Percentiles rank a stretch among this genome's conserved stretches.
Evolutionary conservation across 1,139 yeast species (phyloP).

Genomic region (Sugiyamaella japonica): DNA sequence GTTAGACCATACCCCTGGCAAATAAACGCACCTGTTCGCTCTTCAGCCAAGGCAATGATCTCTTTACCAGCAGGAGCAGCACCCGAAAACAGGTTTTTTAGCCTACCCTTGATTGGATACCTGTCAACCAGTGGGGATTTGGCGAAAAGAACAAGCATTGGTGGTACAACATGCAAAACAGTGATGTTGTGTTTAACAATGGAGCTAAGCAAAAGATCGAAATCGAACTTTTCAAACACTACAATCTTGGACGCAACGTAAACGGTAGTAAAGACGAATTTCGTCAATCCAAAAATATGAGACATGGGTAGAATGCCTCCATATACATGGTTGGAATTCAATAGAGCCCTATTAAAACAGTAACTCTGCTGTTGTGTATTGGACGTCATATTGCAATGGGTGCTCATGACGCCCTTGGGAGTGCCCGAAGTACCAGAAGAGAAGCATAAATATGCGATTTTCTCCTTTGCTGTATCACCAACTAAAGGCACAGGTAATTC

Average conservation of each 20-base stretch:
- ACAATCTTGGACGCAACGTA: slow-evolving; percentile 33
- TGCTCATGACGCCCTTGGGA: slow-evolving; percentile 71
- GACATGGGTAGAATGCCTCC: slow-evolving; percentile 41
- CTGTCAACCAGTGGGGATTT: slow-evolving; percentile 41
- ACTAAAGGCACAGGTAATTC: slow-evolving; percentile 20
- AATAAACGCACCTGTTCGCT: slow-evolving; percentile 29
- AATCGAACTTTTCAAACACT: slow-evolving; percentile 39
- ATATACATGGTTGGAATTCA: slow-evolving; percentile 19
- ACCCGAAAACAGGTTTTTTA: slow-evolving; percentile 37
- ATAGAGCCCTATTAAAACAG: slow-evolving; percentile 18
- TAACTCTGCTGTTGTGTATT: slow-evolving; percentile 33
- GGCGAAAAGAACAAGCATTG: slow-evolving; percentile 42
- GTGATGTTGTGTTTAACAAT: slow-evolving; percentile 35
- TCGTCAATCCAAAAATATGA: slow-evolving; percentile 42
- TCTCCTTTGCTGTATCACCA: slow-evolving; percentile 24
- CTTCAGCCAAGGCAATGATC: slow-evolving; percentile 32
- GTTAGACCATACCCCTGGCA: slow-evolving; percentile 80
- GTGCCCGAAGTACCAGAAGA: slow-evolving; percentile 77
- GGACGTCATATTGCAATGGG: slow-evolving; percentile 48
- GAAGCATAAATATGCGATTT: slow-evolving; percentile 48
- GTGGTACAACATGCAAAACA: slow-evolving; percentile 41
- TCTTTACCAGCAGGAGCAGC: slow-evolving; percentile 44
- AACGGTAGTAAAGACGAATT: slow-evolving; percentile 32
- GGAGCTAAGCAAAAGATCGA: slow-evolving; percentile 35
- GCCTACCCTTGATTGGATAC: slow-evolving; percentile 32